A percentile compares a stretch with the other conserved stretches of the same genome.
Conservation (phyloP, 139 green algal species). For the Chlorella sorokiniana region DNA sequence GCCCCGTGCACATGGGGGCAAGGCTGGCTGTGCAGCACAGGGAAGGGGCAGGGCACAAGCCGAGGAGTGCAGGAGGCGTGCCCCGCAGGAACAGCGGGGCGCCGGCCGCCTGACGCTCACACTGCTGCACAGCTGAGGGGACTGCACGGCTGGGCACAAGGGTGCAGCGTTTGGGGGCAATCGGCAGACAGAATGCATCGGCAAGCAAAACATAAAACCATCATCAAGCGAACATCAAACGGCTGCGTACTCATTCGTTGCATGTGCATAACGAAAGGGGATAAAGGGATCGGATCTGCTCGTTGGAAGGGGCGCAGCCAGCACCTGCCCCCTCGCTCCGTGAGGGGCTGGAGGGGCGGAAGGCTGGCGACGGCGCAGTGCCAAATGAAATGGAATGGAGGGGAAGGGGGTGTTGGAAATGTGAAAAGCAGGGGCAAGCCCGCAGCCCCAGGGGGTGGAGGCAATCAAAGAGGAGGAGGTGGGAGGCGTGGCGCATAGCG, state of each 20-base stretch:
- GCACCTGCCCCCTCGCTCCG: not conserved
- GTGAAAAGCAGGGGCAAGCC: not conserved
- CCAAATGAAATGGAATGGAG: not conserved
- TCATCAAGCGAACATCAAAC: not conserved
- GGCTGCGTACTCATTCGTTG: not conserved
- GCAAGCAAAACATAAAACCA: not conserved
- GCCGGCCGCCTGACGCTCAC: too few species aligned
- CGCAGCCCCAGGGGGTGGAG: not conserved
- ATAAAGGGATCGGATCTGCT: not conserved
- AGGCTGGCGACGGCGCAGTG: not conserved
- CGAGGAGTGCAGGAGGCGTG: too few species aligned
- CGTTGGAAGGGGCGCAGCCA: not conserved
- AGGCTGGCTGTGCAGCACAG: too few species aligned
- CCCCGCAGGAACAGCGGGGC: too few species aligned
- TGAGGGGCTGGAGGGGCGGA: not conserved
- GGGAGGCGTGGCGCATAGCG: not conserved
- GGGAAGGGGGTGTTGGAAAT: not conserved
- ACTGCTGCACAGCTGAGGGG: too few species aligned
- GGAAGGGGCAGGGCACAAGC: too few species aligned
- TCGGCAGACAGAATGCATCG: too few species aligned
- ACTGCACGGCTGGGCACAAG: too few species aligned
- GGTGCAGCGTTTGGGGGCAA: too few species aligned
- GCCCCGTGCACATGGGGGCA: too few species aligned
- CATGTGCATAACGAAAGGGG: not conserved
- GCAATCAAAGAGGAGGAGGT: not conserved